Evolutionary conservation across 169 alveolate species (phyloP), one percentile per base, ranked within the genome.

Genomic region (Plasmodium sp.): DNA sequence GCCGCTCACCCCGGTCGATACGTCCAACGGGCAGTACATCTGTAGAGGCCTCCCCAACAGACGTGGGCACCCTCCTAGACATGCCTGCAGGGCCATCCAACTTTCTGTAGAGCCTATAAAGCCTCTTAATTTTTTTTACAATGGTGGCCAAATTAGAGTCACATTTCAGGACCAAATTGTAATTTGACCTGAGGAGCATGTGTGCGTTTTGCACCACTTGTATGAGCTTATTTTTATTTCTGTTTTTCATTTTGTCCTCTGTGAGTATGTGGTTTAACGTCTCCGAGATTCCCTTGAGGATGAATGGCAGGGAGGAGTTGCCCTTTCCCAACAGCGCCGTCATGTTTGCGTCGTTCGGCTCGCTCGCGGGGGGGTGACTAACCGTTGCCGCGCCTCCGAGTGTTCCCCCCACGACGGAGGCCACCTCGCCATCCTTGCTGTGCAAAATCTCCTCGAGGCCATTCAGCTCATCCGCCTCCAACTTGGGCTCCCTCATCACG

Each of bases 231-330:
- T n/a, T 75, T 45, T 86, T 86, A 56, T 86, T 86, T 75, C 36
- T 75, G 41, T 33, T 79, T 16, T 86, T 77, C n/a, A 71, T 86
- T 77, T 77, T 75, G 62, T 86, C 93, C 0, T 77, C 36, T 7
- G 34, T 12, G 14, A 79, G 39, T 9, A 86, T 86, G 2, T 75
- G 18, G 54, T 58, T 62, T 7, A 86, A 1, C 1, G 85, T 75
- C 18, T 86, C 93, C 3, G 93, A 75, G 1, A 86, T 86, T 0
- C 85, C 93, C 58, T 75, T 51, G 10, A 86, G 56, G 48, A 86
- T 86, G 7, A 86, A 31, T 36, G 85, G 81, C 41, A 86, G 85
- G 9, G 93, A 77, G 2, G 93, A 75, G 67, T 27, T 56, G 7
- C 14, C 34, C 31, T 2, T 54, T 14, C 7, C 45, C 31, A 83